Percentiles rank a stretch among this genome's conserved stretches.
Conservation (phyloP, 495 filamentous ascomycete genomes). For the Symbiotaphrina buchneri region DNA sequence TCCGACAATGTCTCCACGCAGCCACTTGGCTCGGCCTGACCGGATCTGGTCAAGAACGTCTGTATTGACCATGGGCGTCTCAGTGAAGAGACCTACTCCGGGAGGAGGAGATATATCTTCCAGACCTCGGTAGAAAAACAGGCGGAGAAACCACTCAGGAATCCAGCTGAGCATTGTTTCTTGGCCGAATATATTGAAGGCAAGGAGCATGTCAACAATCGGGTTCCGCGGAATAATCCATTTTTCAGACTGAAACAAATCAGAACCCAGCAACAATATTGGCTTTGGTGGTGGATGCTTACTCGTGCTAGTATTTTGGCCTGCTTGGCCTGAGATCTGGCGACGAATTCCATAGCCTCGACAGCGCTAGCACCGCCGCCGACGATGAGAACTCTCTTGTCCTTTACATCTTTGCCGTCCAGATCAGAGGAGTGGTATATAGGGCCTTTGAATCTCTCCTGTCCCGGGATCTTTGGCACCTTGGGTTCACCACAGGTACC, state of each 20-base stretch:
- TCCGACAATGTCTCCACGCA: slow-evolving; percentile 52
- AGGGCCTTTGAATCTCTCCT: slow-evolving; percentile 40
- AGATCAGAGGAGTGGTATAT: slow-evolving; percentile 56
- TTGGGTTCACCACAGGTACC: slow-evolving; percentile 65
- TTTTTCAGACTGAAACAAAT: slow-evolving; percentile 33
- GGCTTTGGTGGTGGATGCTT: not conserved
- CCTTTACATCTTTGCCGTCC: slow-evolving; percentile 43
- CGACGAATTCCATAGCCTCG: slow-evolving; percentile 65
- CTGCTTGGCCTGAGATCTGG: slow-evolving; percentile 36
- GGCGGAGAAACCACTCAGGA: slow-evolving; percentile 48
- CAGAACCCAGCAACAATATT: not conserved
- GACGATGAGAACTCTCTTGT: slow-evolving; percentile 51
- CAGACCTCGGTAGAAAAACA: slow-evolving; percentile 75
- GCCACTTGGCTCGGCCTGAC: slow-evolving; percentile 51
- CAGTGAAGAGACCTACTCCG: slow-evolving; percentile 49
- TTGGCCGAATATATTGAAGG: slow-evolving; percentile 57
- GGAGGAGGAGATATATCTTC: slow-evolving; percentile 50
- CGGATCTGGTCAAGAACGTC: slow-evolving; percentile 60
- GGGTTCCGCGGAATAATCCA: slow-evolving; percentile 76
- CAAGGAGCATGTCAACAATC: slow-evolving; percentile 46
- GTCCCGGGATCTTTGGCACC: slow-evolving; percentile 39
- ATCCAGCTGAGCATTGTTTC: slow-evolving; percentile 57
- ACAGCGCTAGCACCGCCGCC: slow-evolving; percentile 67
- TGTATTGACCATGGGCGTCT: slow-evolving; percentile 71
- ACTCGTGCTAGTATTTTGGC: slow-evolving; percentile 47